phyloP scores from a whole-genome alignment of 2,329 filamentous ascomycete genomes.

The Pezicula neosporulosa region DNA sequence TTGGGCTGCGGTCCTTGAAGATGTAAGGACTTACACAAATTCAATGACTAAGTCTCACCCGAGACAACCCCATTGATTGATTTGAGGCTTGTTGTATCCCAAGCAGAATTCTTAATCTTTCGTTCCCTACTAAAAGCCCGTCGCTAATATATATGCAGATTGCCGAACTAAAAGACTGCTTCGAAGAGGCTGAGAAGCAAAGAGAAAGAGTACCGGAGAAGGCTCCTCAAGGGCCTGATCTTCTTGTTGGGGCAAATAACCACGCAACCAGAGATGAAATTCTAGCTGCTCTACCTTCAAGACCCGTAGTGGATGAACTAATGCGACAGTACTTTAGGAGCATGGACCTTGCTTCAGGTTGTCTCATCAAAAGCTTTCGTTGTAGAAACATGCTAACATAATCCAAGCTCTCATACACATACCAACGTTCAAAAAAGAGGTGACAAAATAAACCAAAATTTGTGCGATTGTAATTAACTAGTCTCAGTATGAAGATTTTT shows the following conservation, averaged over 20 bases:
- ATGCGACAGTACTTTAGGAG: slow-evolving; percentile 49
- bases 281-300: slow-evolving; percentile 43
- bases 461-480: slow-evolving; percentile 3
- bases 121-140: too few species aligned
- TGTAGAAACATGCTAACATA: slow-evolving; percentile 3
- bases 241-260: slow-evolving; percentile 17
- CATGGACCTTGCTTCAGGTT: slow-evolving; percentile 48
- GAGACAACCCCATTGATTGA: too few species aligned
- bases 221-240: slow-evolving; percentile 9
- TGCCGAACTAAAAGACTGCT: slow-evolving; percentile 55
- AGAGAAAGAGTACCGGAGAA: neutral
- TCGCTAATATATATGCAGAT: slow-evolving; percentile 36
- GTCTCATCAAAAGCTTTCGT: slow-evolving; percentile 5
- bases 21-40: slow-evolving; percentile 32
- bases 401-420: slow-evolving; percentile 45
- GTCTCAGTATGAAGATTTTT: slow-evolving; percentile 26
- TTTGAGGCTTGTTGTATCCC: too few species aligned
- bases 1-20: slow-evolving; percentile 55
- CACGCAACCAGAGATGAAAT: slow-evolving; percentile 40
- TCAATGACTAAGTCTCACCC: too few species aligned
- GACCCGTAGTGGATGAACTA: slow-evolving; percentile 42
- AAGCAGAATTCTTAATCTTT: too few species aligned
- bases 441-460: slow-evolving; percentile 14
- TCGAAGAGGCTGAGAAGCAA: slow-evolving; percentile 28
- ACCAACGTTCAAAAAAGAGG: slow-evolving; percentile 45